These are phyloP conservation scores for Kwoniella sp. DNA, from an alignment of 768 basidiomycete genomes.

Conservation along the genomic window DNA sequence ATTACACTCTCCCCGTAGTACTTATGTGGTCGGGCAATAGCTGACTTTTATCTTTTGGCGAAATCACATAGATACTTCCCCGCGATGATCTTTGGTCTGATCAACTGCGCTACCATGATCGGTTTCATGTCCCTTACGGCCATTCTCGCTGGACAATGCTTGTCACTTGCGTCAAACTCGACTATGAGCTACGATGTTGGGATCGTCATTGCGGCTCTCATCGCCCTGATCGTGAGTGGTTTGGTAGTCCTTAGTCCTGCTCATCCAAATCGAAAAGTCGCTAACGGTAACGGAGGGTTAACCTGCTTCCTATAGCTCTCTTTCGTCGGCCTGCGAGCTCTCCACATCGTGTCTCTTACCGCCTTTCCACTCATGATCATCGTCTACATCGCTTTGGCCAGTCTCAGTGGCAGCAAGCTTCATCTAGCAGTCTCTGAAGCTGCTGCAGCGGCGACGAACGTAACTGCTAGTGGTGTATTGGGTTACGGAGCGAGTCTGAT, in stretches of 20 bases:
- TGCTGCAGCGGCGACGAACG: constrained; percentile 22
- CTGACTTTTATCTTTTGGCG: background rate
- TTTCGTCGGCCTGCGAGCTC: constrained; percentile 51
- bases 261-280: too few species aligned
- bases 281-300: too few species aligned
- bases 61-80: constrained; percentile 54
- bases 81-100: constrained; percentile 52
- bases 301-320: constrained; percentile 36
- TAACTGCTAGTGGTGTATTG: constrained; percentile 43
- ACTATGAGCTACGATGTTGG: constrained; percentile 64
- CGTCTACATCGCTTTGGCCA: constrained; percentile 49
- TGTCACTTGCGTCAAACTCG: constrained; percentile 63
- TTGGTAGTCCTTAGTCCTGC: too few species aligned
- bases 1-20: background rate
- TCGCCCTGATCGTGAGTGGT: constrained; percentile 48
- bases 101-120: constrained; percentile 66
- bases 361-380: constrained; percentile 53
- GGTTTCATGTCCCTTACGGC: constrained; percentile 69
- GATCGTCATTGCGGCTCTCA: constrained; percentile 50
- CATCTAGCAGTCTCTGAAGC: constrained; percentile 31
- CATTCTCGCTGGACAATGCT: constrained; percentile 70
- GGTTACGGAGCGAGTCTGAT: constrained; percentile 53
- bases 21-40: background rate
- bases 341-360: constrained; percentile 50
- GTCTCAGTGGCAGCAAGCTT: constrained; percentile 42